A percentile compares a stretch with the other conserved stretches of the same genome.
Evolutionary conservation across 148 eudicot species (phyloP).

Genomic region (Suaeda aralocaspica): DNA sequence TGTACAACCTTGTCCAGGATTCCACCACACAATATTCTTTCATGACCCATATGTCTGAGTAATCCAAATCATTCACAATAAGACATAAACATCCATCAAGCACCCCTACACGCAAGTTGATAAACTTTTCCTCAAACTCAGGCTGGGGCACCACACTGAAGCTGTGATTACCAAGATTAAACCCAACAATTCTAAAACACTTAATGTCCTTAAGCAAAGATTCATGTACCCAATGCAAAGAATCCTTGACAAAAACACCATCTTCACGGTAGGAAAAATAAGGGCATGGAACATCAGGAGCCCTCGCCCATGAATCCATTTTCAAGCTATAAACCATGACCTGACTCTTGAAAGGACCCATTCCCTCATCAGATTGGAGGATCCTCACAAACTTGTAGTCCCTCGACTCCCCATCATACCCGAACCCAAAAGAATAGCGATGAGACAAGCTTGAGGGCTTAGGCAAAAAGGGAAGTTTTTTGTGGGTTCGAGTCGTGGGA

Average conservation of each 20-base stretch:
- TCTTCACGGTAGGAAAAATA: constrained; percentile 20
- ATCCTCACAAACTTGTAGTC: constrained; percentile 34
- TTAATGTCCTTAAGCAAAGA: not conserved
- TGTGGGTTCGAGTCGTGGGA: constrained; percentile 30
- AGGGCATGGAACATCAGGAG: constrained; percentile 15
- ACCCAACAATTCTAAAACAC: constrained; percentile 16
- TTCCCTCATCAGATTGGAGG: constrained; percentile 21
- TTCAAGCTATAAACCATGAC: constrained; percentile 35
- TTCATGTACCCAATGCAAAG: constrained; percentile 30
- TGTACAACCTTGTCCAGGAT: constrained; percentile 31
- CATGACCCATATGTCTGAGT: constrained; percentile 31
- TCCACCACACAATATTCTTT: constrained; percentile 26
- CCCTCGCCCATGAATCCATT: constrained; percentile 24
- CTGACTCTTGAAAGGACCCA: constrained; percentile 18
- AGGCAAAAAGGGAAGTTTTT: constrained; percentile 27
- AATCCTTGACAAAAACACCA: constrained; percentile 24
- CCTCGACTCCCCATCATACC: constrained; percentile 22
- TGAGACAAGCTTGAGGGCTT: constrained; percentile 19
- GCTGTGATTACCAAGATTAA: constrained; percentile 22
- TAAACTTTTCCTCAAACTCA: constrained; percentile 13
- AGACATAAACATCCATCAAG: constrained; percentile 33
- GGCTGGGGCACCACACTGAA: constrained; percentile 27
- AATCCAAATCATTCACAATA: constrained; percentile 26
- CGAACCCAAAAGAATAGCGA: constrained; percentile 28
- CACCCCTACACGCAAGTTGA: constrained; percentile 24